These are phyloP conservation scores for Solidago caesia DNA, from an alignment of 129 eudicot species.

Conservation along the genomic window DNA sequence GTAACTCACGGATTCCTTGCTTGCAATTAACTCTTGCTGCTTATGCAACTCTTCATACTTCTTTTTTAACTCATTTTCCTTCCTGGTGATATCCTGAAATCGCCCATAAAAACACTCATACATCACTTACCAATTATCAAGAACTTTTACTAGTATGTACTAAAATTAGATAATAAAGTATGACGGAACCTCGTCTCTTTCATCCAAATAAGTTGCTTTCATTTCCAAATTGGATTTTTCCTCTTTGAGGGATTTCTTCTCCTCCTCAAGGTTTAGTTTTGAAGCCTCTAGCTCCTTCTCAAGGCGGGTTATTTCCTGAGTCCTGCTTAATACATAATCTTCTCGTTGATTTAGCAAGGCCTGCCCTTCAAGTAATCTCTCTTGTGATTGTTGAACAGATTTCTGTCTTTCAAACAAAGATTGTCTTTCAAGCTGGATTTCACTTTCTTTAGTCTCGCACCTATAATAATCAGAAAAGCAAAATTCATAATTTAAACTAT, in stretches of 20 bases:
- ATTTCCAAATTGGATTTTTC: slow-evolving; percentile 51
- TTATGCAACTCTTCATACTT: slow-evolving; percentile 59
- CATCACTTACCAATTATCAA: slow-evolving; percentile 17
- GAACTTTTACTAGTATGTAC: background rate
- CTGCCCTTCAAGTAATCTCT: slow-evolving; percentile 75
- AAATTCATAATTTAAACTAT: slow-evolving; percentile 1
- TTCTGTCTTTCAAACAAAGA: slow-evolving; percentile 77
- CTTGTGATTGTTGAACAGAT: slow-evolving; percentile 62
- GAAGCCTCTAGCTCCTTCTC: slow-evolving; percentile 70
- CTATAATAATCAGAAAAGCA: slow-evolving; percentile 36
- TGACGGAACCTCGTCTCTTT: slow-evolving; percentile 66
- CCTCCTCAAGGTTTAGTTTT: slow-evolving; percentile 47
- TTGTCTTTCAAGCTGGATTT: slow-evolving; percentile 68
- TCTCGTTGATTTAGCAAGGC: slow-evolving; percentile 82
- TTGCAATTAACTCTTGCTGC: slow-evolving; percentile 52
- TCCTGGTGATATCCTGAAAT: slow-evolving; percentile 57
- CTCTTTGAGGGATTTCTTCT: slow-evolving; percentile 46
- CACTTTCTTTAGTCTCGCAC: slow-evolving; percentile 82
- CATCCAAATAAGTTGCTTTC: slow-evolving; percentile 52
- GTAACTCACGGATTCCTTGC: slow-evolving; percentile 70
- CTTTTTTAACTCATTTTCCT: slow-evolving; percentile 56
- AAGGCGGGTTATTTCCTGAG: slow-evolving; percentile 56
- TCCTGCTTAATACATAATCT: slow-evolving; percentile 52
- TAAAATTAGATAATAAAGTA: slow-evolving; percentile 1
- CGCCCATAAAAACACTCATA: slow-evolving; percentile 15